Evolutionary conservation across 257 asterid genomes (phyloP).

Genomic region (Petrea volubilis): DNA sequence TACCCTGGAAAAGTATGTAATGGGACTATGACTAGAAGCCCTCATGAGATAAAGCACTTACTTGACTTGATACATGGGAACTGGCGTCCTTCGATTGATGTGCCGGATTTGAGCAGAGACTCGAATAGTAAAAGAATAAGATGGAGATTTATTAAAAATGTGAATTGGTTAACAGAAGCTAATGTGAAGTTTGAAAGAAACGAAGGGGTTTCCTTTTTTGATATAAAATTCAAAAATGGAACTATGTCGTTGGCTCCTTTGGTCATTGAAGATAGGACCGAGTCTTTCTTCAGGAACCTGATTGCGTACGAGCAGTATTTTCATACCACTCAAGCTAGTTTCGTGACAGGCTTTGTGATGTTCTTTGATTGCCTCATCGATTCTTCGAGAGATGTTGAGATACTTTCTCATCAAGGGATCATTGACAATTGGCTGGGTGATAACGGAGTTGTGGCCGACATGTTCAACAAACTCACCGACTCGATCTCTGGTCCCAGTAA

Average conservation of each 20-base stretch:
- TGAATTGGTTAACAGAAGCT: background rate
- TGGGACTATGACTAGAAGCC: background rate
- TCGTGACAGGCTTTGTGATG: background rate
- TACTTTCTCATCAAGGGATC: background rate
- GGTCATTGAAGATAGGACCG: background rate
- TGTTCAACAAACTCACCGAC: background rate
- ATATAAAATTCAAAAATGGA: slow-evolving; percentile 1
- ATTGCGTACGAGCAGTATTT: slow-evolving; percentile 12
- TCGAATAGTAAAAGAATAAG: background rate
- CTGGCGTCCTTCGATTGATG: background rate
- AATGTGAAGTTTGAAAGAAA: background rate
- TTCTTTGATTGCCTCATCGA: slow-evolving; percentile 3
- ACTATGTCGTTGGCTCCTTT: background rate
- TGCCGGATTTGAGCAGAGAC: background rate
- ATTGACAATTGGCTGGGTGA: slow-evolving; percentile 5
- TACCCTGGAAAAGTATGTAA: background rate
- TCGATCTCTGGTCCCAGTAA: background rate
- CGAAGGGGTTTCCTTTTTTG: background rate
- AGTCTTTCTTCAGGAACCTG: slow-evolving; percentile 5
- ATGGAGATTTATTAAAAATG: background rate
- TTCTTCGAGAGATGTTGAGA: background rate
- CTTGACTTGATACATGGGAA: background rate
- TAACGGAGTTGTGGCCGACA: background rate
- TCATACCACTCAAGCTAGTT: background rate
- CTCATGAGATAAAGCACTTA: background rate